Evolutionary conservation across 2,329 filamentous ascomycete genomes (phyloP).

Genomic region (Pseudogymnoascus sp.): DNA sequence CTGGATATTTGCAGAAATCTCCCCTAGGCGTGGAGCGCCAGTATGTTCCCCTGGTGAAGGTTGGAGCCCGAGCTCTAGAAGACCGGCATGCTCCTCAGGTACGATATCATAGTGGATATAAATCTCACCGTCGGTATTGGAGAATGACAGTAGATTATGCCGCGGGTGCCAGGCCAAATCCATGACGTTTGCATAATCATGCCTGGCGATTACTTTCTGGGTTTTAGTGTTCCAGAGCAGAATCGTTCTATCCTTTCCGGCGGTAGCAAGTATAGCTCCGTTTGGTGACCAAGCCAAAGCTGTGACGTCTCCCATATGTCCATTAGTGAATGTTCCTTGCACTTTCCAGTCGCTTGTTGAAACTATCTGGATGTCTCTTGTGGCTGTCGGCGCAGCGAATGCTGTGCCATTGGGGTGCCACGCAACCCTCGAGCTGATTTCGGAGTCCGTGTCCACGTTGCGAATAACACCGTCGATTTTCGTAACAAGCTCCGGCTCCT

Average conservation of each 20-base stretch:
- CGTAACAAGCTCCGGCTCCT: conserved; percentile 72
- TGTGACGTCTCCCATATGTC: conserved; percentile 78
- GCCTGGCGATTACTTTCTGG: conserved; percentile 69
- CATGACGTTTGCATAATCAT: conserved; percentile 76
- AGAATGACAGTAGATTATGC: conserved; percentile 83
- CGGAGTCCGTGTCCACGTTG: conserved; percentile 66
- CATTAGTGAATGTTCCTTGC: conserved; percentile 69
- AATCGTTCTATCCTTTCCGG: conserved; percentile 61
- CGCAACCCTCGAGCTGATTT: conserved; percentile 64
- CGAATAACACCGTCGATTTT: conserved; percentile 83
- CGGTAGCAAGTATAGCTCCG: conserved; percentile 73
- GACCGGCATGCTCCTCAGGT: conserved; percentile 46
- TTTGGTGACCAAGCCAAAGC: conserved; percentile 91
- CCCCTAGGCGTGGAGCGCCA: conserved; percentile 46
- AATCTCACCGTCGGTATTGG: conserved; percentile 84
- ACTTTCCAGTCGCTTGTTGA: conserved; percentile 87
- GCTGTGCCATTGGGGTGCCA: conserved; percentile 96
- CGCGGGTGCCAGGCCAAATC: conserved; percentile 86
- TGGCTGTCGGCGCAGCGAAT: conserved; percentile 77
- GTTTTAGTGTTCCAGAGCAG: conserved; percentile 85
- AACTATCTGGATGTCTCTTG: conserved; percentile 75
- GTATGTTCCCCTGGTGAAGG: conserved; percentile 83
- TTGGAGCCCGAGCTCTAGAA: conserved; percentile 55
- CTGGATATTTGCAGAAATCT: conserved; percentile 59
- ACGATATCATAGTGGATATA: conserved; percentile 77